Base-by-base conservation (phyloP, 2,329 filamentous ascomycete genomes). In the Ascochyta clinopodiicola region DNA sequence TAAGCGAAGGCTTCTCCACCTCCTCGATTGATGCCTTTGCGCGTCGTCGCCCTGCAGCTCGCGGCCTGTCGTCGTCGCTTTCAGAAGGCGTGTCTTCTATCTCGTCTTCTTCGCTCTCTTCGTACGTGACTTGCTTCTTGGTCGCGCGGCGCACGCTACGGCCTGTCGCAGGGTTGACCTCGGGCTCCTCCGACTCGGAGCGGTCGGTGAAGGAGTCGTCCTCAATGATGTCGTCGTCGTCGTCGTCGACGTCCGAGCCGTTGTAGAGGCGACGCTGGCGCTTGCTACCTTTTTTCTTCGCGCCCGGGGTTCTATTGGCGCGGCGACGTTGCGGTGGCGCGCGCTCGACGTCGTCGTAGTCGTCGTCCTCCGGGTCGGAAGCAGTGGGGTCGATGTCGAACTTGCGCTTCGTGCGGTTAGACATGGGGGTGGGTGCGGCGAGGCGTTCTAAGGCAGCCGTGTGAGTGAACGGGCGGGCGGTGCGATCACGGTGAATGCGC, bases 151-250 rank as follows among this genome's bases (percentile, higher is more conserved):
- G 81, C 61, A 82, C 80, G 39, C 81, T 79, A 43, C 84, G 78
- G 32, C 86, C 86, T 44, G 83, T 82, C 34, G 67, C 68, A 17
- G 83, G 82, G 63, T 86, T 86, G 54, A 81, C 77, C 64, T 84
- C 82, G 1, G 80, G 74, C 7, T 83, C 80, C 54, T 78, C 79
- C 22, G 75, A 75, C 43, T 75, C 71, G 12, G 73, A 72, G 50
- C 67, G 69, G 8, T 74, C 73, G 43, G 71, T 71, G 57, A 75
- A 76, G 3, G 74, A 78, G 29, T 81, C 80, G 36, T 80, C 76
- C 32, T 76, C 76, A 6, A 78, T 75, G 49, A 81, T 76, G 38
- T 82, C 79, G 54, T 82, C 82, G 64, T 81, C 79, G 56, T 78
- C 73, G 52, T 78, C 73, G 61, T 75, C 74, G 32, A 73, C 70